Base-by-base conservation (phyloP, 305 asterid species). In the Solanum hybrid region DNA sequence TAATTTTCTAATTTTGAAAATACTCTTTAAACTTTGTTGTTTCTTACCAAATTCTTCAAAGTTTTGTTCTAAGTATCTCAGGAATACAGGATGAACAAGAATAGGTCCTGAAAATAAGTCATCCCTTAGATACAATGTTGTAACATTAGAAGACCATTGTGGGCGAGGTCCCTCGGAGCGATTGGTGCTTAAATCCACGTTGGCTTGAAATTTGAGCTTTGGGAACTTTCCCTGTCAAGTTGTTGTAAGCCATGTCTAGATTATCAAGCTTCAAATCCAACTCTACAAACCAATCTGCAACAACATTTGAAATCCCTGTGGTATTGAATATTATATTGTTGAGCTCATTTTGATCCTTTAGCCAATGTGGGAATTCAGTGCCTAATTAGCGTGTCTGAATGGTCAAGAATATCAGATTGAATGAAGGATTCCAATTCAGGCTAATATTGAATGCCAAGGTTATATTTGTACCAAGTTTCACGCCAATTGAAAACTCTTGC, bases 221-320 rank as follows among this genome's bases (percentile, higher is more conserved):
- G 5, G 90, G 94, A 81, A 92, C 87, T 78, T 36, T 77, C 13
- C 93, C 94, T 4, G 92, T 84, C 88, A 92, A 86, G 67, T 88
- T 89, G 73, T 92, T 91, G 40, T 86, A 87, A 10, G 91, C 91
- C 67, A 92, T 57, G 46, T 92, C 89, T 51, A 91, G 89, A 92
- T 87, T 90, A 16, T 86, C 4, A 29, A 91, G 86, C 20, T 89
- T 77, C 82, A 88, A 57, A 46, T 86, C 90, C 86, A 92, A 82
- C 51, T 91, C 29, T 89, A 86, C 33, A 42, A 92, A 89, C 93
- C 94, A 92, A 74, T 89, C 90, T 8, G 92, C 92, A n/a, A 92
- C 74, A 28, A 87, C 67, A 51, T 75, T 92, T 20, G 89, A 89
- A 87, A 92, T 91, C 80, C 31, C 20, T 1, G 82, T 90, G 16